Conservation (phyloP, 2,329 filamentous ascomycete species). For the Xylaria arbuscula region DNA sequence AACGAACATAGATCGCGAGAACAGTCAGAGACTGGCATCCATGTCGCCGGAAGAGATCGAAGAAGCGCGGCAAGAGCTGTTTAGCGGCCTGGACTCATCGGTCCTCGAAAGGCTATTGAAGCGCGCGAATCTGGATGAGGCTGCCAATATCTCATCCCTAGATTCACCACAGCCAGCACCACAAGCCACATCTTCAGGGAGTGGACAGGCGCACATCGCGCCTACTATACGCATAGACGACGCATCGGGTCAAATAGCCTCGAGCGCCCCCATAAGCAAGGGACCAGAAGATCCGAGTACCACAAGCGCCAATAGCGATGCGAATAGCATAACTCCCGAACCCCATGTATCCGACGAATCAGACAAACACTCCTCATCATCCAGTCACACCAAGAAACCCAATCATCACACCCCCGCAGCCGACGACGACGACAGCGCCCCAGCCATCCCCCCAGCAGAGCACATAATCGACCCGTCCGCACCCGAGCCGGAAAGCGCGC, state of each 20-base stretch:
- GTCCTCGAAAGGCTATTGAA: constrained; percentile 81
- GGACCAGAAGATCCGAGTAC: background rate
- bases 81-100: constrained; percentile 78
- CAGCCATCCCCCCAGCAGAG: constrained; percentile 33
- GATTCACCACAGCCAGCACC: constrained; percentile 47
- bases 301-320: background rate
- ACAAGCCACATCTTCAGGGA: constrained; percentile 26
- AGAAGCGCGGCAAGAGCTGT: constrained; percentile 81
- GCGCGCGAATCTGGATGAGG: constrained; percentile 79
- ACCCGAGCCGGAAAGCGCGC: constrained; percentile 53
- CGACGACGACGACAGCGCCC: constrained; percentile 34
- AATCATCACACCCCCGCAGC: constrained; percentile 46
- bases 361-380: constrained; percentile 16
- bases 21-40: constrained; percentile 74
- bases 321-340: constrained; percentile 31
- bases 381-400: constrained; percentile 21
- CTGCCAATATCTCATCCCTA: constrained; percentile 57
- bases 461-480: constrained; percentile 34
- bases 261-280: constrained; percentile 11
- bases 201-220: constrained; percentile 18
- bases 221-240: constrained; percentile 45
- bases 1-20: constrained; percentile 83
- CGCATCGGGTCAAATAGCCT: constrained; percentile 31
- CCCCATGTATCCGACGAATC: constrained; percentile 33
- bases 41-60: constrained; percentile 89